Evolutionary conservation across 352 stramenopile genomes (phyloP), one percentile per base, ranked within the genome.

Genomic region (Globisporangium radiosum): DNA sequence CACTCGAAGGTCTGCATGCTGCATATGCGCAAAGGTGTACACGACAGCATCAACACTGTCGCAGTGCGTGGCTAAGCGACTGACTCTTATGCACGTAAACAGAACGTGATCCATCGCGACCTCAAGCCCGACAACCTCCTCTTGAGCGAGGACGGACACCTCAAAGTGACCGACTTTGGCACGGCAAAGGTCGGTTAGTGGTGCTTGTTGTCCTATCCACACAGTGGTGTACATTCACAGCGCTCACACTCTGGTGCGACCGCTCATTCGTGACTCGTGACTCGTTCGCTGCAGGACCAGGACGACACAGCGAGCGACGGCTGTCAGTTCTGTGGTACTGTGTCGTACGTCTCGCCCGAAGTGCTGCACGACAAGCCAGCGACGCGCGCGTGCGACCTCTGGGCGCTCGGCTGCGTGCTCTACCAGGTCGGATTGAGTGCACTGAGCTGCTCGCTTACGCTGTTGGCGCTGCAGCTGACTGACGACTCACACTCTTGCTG

Each of bases 21-120:
- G 25, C 25, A 33, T 33, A 33, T 33, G 25, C 25, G 25, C 25
- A 33, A 33, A 33, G 25, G 25, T 33, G 25, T 33, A 33, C 25
- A 33, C 25, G 1, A 33, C 25, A 33, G 25, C 25, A 33, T 33
- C 25, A 2, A 33, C 25, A 33, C 25, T 33, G 25, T 33, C 25
- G 25, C 25, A 33, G 25, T 33, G 25, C 25, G 25, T 33, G 25
- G 25, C 25, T 33, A 33, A 54, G 37, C 19, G 25, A 19, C 19
- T 51, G 13, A 38, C 13, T 36, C 25, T 33, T 61, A 48, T 62
- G 48, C 54, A 48, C 40, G 47, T 54, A 36, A 51, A 48, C 70
- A 98, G 72, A 82, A 91, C 66, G 78, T 99, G 42, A 94, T 99
- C 50, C 96, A 99, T 65, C 71, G 96, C 45, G 96, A 99, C 75